These are phyloP conservation scores for Lasiodiplodia sp. DNA, from an alignment of 2,329 filamentous ascomycete genomes.

Conservation along the genomic window DNA sequence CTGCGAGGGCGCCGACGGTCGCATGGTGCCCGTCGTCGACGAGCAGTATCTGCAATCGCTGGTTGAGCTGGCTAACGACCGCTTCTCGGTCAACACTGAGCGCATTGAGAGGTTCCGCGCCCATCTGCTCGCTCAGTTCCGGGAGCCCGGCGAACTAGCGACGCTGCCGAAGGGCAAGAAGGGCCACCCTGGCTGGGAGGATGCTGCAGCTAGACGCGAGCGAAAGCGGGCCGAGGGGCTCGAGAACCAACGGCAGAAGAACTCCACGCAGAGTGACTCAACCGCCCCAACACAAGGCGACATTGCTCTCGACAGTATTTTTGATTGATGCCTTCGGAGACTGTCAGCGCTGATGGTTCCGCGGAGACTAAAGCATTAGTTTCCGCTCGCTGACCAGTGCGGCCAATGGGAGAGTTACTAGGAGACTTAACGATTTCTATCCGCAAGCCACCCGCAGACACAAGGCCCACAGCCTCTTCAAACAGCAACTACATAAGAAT, in stretches of 20 bases:
- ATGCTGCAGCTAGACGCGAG: conserved; percentile 45
- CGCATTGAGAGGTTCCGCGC: conserved; percentile 70
- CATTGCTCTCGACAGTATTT: conserved; percentile 26
- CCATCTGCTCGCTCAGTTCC: conserved; percentile 52
- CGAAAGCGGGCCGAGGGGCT: conserved; percentile 57
- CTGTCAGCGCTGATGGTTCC: neutral
- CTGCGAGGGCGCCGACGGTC: conserved; percentile 48
- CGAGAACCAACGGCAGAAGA: conserved; percentile 19
- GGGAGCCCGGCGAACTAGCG: conserved; percentile 5
- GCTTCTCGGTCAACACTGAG: conserved; percentile 73
- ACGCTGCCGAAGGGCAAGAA: conserved; percentile 37
- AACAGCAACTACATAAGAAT: conserved; percentile 1
- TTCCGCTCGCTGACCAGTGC: neutral
- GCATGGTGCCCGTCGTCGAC: conserved; percentile 61
- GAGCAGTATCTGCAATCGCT: conserved; percentile 72
- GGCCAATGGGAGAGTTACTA: conserved; percentile 34
- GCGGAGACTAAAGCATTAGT: conserved; percentile 24
- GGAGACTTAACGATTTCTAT: conserved; percentile 30
- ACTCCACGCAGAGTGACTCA: conserved; percentile 4
- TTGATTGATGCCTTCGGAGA: conserved; percentile 13
- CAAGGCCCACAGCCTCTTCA: conserved; percentile 2
- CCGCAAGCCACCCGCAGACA: conserved; percentile 14
- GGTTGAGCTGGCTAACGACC: conserved; percentile 73
- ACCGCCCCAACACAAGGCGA: conserved; percentile 6
- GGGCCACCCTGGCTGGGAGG: conserved; percentile 50